A percentile compares a stretch with the other conserved stretches of the same genome.
phyloP scores from a whole-genome alignment of 1,284 basidiomycete species.

The Sanghuangporus sanghuang region DNA sequence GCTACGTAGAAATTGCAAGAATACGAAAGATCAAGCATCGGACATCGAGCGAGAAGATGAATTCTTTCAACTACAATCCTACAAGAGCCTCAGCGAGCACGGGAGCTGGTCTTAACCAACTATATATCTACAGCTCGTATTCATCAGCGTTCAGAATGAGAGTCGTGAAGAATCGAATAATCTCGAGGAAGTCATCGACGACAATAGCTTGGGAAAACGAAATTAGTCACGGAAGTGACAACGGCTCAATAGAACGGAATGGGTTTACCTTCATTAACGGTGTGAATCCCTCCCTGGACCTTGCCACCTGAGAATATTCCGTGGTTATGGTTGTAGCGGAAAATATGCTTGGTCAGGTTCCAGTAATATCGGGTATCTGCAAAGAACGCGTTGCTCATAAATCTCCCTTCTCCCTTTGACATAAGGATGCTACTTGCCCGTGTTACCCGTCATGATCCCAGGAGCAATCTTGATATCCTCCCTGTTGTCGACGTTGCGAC shows the following conservation, averaged over 20 bases:
- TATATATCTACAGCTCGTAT: constrained; percentile 4
- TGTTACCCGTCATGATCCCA: constrained; percentile 46
- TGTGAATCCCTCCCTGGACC: constrained; percentile 18
- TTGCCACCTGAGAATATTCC: constrained; percentile 15
- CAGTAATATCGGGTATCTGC: constrained; percentile 44
- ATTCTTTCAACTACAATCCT: too few relatives aligned
- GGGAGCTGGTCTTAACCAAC: background rate
- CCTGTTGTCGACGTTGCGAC: constrained; percentile 21
- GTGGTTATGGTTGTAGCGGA: constrained; percentile 40
- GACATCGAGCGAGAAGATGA: too few relatives aligned
- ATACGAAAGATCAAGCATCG: too few relatives aligned
- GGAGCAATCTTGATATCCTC: constrained; percentile 38
- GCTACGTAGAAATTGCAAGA: too few relatives aligned
- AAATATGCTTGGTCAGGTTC: constrained; percentile 41
- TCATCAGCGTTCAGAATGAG: constrained; percentile 47
- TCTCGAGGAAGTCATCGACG: constrained; percentile 35
- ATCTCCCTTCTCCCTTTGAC: background rate
- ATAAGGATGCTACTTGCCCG: constrained; percentile 26
- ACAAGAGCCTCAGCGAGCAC: too few relatives aligned
- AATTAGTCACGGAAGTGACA: background rate
- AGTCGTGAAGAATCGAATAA: constrained; percentile 41
- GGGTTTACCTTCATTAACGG: constrained; percentile 35
- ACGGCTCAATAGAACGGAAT: background rate
- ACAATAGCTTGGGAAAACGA: constrained; percentile 28
- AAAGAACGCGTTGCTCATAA: background rate